Percentiles rank a stretch among this genome's conserved stretches.
Conservation (phyloP, 2,329 filamentous ascomycete species). For the Ophiostoma perfectum region DNA sequence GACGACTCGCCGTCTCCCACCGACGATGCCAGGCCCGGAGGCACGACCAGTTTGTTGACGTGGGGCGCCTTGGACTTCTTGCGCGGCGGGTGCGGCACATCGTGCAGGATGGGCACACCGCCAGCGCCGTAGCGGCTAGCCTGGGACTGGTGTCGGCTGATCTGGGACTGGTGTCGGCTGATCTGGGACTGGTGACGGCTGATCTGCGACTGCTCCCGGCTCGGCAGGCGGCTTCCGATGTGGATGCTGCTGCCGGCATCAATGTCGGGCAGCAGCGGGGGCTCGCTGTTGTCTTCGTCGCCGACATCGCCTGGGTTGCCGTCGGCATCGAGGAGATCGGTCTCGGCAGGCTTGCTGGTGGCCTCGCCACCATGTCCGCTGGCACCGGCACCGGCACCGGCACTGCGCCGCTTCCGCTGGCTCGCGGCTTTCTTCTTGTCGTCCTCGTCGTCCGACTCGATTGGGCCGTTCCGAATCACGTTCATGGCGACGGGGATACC, state of each 20-base stretch:
- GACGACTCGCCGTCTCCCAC: not conserved
- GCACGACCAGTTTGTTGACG: not conserved
- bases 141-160: conserved; percentile 44
- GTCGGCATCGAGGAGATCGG: conserved; percentile 42
- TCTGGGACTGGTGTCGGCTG: not conserved
- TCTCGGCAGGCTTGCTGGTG: conserved; percentile 30
- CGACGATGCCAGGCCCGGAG: conserved; percentile 11
- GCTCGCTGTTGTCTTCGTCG: conserved; percentile 40
- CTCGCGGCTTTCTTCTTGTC: conserved; percentile 40
- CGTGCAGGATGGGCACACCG: conserved; percentile 25
- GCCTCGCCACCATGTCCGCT: no score
- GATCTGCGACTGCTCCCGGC: conserved; percentile 15
- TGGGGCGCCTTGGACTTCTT: conserved; percentile 61
- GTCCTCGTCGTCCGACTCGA: conserved; percentile 56
- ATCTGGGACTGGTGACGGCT: not conserved
- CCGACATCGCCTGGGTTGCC: conserved; percentile 36
- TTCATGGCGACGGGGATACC: conserved; percentile 61
- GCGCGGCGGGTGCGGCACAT: conserved; percentile 49
- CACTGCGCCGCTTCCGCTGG: conserved; percentile 16
- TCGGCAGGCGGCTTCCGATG: conserved; percentile 53
- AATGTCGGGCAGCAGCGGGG: conserved; percentile 56
- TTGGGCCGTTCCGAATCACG: conserved; percentile 54
- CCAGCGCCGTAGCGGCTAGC: conserved; percentile 43
- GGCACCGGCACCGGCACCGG: not conserved
- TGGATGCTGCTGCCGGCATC: conserved; percentile 56